These are phyloP conservation scores for Symbiodinium pilosum DNA, from an alignment of 73 alveolate genomes.

Conservation along the genomic window DNA sequence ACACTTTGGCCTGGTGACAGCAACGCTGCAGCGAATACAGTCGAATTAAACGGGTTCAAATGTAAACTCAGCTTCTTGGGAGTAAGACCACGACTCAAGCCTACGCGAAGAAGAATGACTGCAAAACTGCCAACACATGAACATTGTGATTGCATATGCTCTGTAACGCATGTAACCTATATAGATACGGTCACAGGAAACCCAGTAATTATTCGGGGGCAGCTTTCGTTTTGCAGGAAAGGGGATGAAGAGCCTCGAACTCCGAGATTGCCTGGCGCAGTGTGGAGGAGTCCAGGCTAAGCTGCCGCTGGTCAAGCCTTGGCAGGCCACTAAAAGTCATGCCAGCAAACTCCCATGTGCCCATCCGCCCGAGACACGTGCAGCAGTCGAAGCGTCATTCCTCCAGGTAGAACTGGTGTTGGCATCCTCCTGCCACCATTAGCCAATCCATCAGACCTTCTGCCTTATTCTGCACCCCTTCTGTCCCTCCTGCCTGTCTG, in stretches of 20 bases:
- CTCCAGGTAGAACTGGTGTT: constrained; percentile 39
- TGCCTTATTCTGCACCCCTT: background rate
- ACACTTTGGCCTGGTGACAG: background rate
- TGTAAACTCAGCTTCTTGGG: no score
- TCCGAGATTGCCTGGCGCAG: background rate
- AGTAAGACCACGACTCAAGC: no score
- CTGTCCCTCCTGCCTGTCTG: background rate
- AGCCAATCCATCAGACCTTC: background rate
- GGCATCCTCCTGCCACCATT: background rate
- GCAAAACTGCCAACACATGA: no score
- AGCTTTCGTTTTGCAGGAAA: background rate
- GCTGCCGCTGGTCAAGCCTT: constrained; percentile 3
- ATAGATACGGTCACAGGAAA: no score
- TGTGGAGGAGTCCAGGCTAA: background rate
- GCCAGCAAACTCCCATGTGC: background rate
- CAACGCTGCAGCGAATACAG: no score
- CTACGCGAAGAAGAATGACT: background rate
- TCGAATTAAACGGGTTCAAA: no score
- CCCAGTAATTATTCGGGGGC: background rate
- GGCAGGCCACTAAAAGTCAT: no score
- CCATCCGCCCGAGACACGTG: background rate
- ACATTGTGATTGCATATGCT: no score
- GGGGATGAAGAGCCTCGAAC: background rate
- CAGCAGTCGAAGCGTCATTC: constrained; percentile 51
- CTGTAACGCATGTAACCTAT: no score